Percentiles rank a stretch among this genome's conserved stretches.
These are phyloP conservation scores for Vigna trinervia DNA, from an alignment of 306 rosid species.

Conservation along the genomic window DNA sequence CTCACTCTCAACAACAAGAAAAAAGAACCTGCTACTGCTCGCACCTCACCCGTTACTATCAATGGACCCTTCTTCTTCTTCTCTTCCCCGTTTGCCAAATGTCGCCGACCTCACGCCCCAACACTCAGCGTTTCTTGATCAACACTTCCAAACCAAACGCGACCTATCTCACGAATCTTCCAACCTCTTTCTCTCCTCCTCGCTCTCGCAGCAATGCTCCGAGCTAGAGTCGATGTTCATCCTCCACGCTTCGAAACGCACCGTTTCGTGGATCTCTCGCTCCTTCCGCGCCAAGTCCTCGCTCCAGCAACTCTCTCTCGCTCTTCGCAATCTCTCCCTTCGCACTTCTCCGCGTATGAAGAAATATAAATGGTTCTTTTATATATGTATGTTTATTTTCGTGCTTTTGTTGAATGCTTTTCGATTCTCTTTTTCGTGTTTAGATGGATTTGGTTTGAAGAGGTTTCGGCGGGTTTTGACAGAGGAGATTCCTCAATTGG, in stretches of 20 bases:
- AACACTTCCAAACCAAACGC: constrained; percentile 52
- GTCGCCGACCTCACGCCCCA: constrained; percentile 52
- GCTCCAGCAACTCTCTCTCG: constrained; percentile 46
- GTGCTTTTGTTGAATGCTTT: background rate
- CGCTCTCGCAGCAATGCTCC: constrained; percentile 51
- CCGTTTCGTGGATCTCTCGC: constrained; percentile 67
- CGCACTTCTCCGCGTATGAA: constrained; percentile 53
- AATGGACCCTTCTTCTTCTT: constrained; percentile 34
- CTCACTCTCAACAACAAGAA: background rate
- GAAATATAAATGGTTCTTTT: background rate
- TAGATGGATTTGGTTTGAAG: constrained; percentile 63
- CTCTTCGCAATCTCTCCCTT: constrained; percentile 61
- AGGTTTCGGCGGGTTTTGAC: constrained; percentile 49
- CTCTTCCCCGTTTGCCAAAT: constrained; percentile 47
- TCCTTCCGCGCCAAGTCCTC: constrained; percentile 56
- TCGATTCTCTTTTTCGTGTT: background rate
- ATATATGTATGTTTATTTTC: background rate
- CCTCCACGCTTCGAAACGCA: constrained; percentile 44
- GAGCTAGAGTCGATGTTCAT: constrained; percentile 51
- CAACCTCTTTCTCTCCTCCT: constrained; percentile 39
- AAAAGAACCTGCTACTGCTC: background rate
- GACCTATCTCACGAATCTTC: constrained; percentile 51
- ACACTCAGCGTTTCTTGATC: constrained; percentile 59
- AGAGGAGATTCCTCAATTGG: constrained; percentile 63
- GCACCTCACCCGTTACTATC: constrained; percentile 13